Conservation (phyloP, 768 basidiomycete species). For the Amanita fuliginea region DNA sequence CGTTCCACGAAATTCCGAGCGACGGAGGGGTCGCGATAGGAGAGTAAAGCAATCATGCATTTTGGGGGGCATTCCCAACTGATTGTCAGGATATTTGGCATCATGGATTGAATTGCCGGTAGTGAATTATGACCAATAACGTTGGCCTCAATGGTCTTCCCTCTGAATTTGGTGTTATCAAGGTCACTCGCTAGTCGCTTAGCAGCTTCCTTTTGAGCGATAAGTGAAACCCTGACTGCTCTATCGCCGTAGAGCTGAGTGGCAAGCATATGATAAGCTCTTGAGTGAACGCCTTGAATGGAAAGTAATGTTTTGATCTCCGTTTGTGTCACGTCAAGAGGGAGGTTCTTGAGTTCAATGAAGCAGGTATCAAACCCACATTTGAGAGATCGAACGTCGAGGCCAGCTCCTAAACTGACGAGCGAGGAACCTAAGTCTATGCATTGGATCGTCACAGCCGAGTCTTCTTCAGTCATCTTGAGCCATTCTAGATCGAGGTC, state of each 20-base stretch:
- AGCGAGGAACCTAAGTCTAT: conserved; percentile 8
- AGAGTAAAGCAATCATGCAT: neutral
- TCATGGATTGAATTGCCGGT: neutral
- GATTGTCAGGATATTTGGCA: neutral
- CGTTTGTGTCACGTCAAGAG: neutral
- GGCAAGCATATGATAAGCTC: neutral
- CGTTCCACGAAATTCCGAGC: neutral
- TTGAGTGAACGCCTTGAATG: conserved; percentile 1
- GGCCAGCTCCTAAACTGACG: conserved; percentile 10
- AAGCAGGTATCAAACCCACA: conserved; percentile 11
- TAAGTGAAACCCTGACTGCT: neutral
- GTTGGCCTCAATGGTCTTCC: neutral
- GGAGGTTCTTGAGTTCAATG: conserved; percentile 8
- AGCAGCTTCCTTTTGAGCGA: neutral
- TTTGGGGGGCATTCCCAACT: neutral
- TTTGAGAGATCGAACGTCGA: conserved; percentile 8
- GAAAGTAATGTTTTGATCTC: conserved; percentile 6
- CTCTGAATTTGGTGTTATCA: neutral
- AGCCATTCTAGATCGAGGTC: conserved; percentile 1
- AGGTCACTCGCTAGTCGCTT: neutral
- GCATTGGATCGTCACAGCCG: conserved; percentile 6
- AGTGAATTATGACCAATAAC: neutral
- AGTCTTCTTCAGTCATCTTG: conserved; percentile 3
- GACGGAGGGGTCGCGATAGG: neutral
- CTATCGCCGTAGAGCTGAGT: conserved; percentile 4